These are phyloP conservation scores for Nitzschia inconspicua DNA, from an alignment of 108 stramenopile genomes.

Conservation along the genomic window DNA sequence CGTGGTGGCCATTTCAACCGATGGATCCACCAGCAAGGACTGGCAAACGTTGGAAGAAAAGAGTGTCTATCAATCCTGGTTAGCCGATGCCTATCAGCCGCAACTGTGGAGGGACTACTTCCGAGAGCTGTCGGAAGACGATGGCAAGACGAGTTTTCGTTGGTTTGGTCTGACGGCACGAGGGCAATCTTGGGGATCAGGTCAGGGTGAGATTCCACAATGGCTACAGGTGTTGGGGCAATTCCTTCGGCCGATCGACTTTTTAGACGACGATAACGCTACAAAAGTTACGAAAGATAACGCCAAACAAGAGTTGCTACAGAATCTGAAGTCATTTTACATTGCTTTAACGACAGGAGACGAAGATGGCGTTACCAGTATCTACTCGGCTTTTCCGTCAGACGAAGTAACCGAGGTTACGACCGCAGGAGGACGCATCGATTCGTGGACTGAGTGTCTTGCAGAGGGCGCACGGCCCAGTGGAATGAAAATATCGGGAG, in stretches of 20 bases:
- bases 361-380: conserved; percentile 17
- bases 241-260: conserved; percentile 55
- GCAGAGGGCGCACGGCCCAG: conserved; percentile 63
- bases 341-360: conserved; percentile 49
- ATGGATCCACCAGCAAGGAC: conserved; percentile 40
- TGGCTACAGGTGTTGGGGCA: conserved; percentile 69
- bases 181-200: conserved; percentile 75
- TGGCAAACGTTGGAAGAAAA: background rate
- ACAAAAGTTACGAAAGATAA: conserved; percentile 1
- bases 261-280: conserved; percentile 34
- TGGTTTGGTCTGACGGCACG: conserved; percentile 81
- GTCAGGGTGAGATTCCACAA: conserved; percentile 45
- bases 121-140: conserved; percentile 25
- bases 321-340: conserved; percentile 51
- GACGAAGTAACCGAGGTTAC: conserved; percentile 59
- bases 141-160: conserved; percentile 22
- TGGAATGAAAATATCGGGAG: conserved; percentile 64
- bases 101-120: conserved; percentile 61
- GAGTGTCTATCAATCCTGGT: conserved; percentile 24
- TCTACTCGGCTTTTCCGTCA: conserved; percentile 10
- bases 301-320: conserved; percentile 14
- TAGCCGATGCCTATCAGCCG: conserved; percentile 51
- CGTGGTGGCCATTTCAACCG: conserved; percentile 60
- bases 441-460: conserved; percentile 63
- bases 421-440: conserved; percentile 65